These are phyloP conservation scores for Beta lomatogona DNA, from an alignment of 179 eudicot genomes.

Conservation along the genomic window DNA sequence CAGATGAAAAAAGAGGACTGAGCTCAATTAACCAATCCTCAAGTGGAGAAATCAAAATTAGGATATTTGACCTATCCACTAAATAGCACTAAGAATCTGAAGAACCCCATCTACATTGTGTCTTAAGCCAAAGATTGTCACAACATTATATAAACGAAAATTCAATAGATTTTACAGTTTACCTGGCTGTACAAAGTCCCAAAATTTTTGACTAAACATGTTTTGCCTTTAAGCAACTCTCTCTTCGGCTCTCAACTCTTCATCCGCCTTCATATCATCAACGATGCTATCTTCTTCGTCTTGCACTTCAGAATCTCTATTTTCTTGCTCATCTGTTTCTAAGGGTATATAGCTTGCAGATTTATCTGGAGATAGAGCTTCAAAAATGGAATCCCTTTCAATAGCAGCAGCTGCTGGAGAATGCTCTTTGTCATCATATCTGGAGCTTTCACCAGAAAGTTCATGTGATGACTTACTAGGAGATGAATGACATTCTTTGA, in stretches of 20 bases:
- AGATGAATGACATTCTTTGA: slow-evolving; percentile 25
- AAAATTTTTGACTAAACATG: slow-evolving; percentile 35
- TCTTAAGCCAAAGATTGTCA: slow-evolving; percentile 15
- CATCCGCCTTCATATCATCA: slow-evolving; percentile 41
- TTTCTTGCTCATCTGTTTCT: slow-evolving; percentile 34
- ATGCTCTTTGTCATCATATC: slow-evolving; percentile 33
- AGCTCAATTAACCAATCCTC: slow-evolving; percentile 20
- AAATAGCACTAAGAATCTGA: slow-evolving; percentile 11
- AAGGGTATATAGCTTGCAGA: slow-evolving; percentile 30
- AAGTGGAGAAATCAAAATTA: slow-evolving; percentile 13
- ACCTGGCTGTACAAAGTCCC: slow-evolving; percentile 41
- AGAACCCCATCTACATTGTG: slow-evolving; percentile 23
- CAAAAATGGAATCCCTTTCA: slow-evolving; percentile 37
- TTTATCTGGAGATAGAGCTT: slow-evolving; percentile 32
- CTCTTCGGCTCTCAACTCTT: slow-evolving; percentile 40
- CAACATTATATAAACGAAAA: slow-evolving; percentile 17
- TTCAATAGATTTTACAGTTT: slow-evolving; percentile 30
- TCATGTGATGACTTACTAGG: slow-evolving; percentile 37
- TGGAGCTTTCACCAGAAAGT: slow-evolving; percentile 28
- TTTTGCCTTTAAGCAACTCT: slow-evolving; percentile 29
- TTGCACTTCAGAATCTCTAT: slow-evolving; percentile 29
- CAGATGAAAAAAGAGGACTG: slow-evolving; percentile 13
- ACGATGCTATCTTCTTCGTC: slow-evolving; percentile 36
- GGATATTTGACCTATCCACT: slow-evolving; percentile 17
- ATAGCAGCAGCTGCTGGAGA: slow-evolving; percentile 30